Evolutionary conservation across 2,329 filamentous ascomycete genomes (phyloP).

Genomic region (Cladosporium austrohemisphaericum): DNA sequence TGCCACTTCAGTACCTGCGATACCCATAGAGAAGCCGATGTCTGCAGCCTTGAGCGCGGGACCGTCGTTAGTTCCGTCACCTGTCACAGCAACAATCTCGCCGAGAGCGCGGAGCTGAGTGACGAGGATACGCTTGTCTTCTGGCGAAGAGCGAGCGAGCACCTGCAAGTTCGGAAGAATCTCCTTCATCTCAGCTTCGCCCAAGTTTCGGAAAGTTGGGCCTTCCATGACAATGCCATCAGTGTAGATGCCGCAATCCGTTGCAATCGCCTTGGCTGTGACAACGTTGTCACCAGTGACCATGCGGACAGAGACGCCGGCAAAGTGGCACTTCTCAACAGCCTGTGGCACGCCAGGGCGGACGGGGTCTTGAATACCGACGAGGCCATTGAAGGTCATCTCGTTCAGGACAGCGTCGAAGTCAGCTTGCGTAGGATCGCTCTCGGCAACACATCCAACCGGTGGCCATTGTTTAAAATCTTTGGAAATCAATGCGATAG

Average conservation of each 20-base stretch:
- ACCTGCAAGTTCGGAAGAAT: constrained; percentile 63
- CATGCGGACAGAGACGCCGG: constrained; percentile 70
- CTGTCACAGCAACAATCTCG: constrained; percentile 64
- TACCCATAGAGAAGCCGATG: constrained; percentile 66
- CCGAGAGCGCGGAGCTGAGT: constrained; percentile 61
- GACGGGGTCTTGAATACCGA: constrained; percentile 72
- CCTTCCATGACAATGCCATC: constrained; percentile 45
- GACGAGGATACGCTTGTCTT: constrained; percentile 65
- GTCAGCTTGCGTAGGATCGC: constrained; percentile 60
- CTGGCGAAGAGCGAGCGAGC: constrained; percentile 64
- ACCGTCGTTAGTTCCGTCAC: constrained; percentile 64
- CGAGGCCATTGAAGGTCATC: constrained; percentile 69
- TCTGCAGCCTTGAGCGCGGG: constrained; percentile 63
- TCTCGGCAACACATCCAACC: constrained; percentile 55
- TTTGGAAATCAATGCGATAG: constrained; percentile 77
- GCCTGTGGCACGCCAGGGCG: constrained; percentile 64
- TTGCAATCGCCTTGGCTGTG: constrained; percentile 71
- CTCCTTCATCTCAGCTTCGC: constrained; percentile 45
- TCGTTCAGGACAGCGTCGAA: constrained; percentile 67
- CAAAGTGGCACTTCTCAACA: constrained; percentile 62
- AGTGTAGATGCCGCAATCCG: constrained; percentile 64
- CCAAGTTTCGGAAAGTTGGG: constrained; percentile 43
- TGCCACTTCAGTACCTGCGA: constrained; percentile 64
- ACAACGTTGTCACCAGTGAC: constrained; percentile 70
- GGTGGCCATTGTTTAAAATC: constrained; percentile 85